These are phyloP conservation scores for Crucibulum laeve DNA, from an alignment of 768 basidiomycete genomes.

Conservation along the genomic window DNA sequence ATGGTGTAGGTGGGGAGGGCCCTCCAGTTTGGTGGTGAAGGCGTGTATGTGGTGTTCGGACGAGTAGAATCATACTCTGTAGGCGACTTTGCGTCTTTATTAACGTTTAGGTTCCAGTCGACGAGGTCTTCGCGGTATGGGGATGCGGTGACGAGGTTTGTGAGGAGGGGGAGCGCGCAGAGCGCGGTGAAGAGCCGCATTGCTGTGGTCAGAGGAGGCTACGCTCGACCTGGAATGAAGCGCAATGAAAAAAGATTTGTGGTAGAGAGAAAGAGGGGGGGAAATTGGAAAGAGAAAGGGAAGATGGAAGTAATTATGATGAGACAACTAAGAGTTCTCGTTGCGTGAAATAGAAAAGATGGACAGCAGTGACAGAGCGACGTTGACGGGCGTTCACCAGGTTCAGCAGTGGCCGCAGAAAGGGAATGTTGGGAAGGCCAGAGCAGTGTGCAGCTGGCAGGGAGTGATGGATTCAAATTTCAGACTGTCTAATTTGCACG, in stretches of 20 bases:
- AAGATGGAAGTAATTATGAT: not conserved
- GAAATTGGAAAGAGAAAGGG: slow-evolving; percentile 5
- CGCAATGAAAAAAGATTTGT: slow-evolving; percentile 6
- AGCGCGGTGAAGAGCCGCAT: slow-evolving; percentile 50
- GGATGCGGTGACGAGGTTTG: slow-evolving; percentile 42
- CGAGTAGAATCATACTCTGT: slow-evolving; percentile 63
- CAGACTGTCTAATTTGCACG: not conserved
- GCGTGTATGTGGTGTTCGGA: slow-evolving; percentile 62
- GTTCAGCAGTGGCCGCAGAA: too few species aligned
- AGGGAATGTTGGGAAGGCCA: too few species aligned
- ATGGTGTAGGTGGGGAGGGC: slow-evolving; percentile 74
- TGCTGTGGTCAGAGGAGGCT: slow-evolving; percentile 8
- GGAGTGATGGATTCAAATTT: too few species aligned
- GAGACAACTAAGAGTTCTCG: not conserved
- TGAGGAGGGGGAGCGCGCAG: slow-evolving; percentile 31
- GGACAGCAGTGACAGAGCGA: too few species aligned
- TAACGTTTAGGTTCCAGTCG: slow-evolving; percentile 77
- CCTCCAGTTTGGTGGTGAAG: slow-evolving; percentile 86
- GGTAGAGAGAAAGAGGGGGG: slow-evolving; percentile 10
- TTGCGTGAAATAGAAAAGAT: slow-evolving; percentile 1
- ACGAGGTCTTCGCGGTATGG: slow-evolving; percentile 65
- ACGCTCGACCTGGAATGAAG: slow-evolving; percentile 9
- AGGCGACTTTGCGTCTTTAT: slow-evolving; percentile 63
- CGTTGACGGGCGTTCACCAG: too few species aligned
- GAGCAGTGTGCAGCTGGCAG: slow-evolving; percentile 1